Evolutionary conservation across 495 filamentous ascomycete species (phyloP).

Genomic region (Hapsidospora chrysogenum): DNA sequence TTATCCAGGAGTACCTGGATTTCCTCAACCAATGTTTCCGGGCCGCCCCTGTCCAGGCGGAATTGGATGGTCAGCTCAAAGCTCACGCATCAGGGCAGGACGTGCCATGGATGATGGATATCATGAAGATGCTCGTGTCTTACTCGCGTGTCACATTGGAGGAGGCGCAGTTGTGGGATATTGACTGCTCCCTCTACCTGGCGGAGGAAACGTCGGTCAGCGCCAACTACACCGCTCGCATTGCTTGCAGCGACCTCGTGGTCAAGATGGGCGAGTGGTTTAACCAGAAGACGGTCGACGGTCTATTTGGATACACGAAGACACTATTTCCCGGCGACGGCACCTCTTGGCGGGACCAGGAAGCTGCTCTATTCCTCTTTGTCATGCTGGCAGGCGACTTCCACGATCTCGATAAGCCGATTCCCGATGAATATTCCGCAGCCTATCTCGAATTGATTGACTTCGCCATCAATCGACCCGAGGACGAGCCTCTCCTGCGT

Average conservation of each 20-base stretch:
- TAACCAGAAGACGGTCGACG: conserved; percentile 48
- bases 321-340: conserved; percentile 37
- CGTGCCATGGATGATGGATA: conserved; percentile 60
- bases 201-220: conserved; percentile 90
- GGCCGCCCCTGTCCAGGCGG: conserved; percentile 67
- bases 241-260: conserved; percentile 75
- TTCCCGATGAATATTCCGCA: conserved; percentile 47
- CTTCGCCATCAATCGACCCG: conserved; percentile 50
- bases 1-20: conserved; percentile 84
- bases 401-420: conserved; percentile 48
- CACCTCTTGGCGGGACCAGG: conserved; percentile 46
- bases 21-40: conserved; percentile 77
- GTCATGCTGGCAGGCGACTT: conserved; percentile 70
- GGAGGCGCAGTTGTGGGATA: conserved; percentile 88
- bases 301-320: conserved; percentile 55
- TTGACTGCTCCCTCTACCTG: conserved; percentile 88
- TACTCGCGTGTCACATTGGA: conserved; percentile 88
- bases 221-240: conserved; percentile 89
- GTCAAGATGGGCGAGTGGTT: conserved; percentile 93
- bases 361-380: conserved; percentile 69
- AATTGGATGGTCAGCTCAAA: conserved; percentile 56
- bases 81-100: conserved; percentile 36
- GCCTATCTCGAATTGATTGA: conserved; percentile 64
- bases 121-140: conserved; percentile 63
- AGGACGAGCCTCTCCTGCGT: conserved; percentile 45